Percentiles rank a stretch among this genome's conserved stretches.
Conservation (phyloP, 352 stramenopile genomes). For the Phytophthora colocasiae region DNA sequence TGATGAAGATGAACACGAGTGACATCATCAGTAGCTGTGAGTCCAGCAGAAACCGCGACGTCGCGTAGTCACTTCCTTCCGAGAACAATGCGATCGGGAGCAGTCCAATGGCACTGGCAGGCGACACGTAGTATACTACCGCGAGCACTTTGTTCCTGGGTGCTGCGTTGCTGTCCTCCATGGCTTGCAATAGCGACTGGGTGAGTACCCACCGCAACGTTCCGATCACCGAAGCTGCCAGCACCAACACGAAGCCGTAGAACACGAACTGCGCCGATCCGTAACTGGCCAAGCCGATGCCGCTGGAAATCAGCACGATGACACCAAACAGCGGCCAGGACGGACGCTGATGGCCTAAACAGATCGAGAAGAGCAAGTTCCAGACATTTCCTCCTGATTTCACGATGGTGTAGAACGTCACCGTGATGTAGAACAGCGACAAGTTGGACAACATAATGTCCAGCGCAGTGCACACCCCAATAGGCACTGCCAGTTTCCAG, state of each 20-base stretch:
- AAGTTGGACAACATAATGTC: conserved; percentile 88
- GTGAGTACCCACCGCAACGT: conserved; percentile 85
- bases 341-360: conserved; percentile 71
- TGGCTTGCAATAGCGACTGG: conserved; percentile 78
- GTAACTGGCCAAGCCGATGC: conserved; percentile 78
- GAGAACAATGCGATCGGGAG: conserved; percentile 70
- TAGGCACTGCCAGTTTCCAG: conserved; percentile 78
- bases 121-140: conserved; percentile 88
- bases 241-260: conserved; percentile 74
- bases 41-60: conserved; percentile 68
- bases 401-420: conserved; percentile 89
- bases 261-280: conserved; percentile 79
- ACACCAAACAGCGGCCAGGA: conserved; percentile 59
- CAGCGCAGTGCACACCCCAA: conserved; percentile 80
- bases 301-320: conserved; percentile 73
- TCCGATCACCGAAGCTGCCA: conserved; percentile 73
- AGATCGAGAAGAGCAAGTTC: conserved; percentile 87
- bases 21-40: conserved; percentile 56
- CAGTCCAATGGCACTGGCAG: conserved; percentile 70
- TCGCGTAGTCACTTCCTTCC: conserved; percentile 53
- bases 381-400: conserved; percentile 84
- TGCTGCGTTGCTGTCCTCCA: conserved; percentile 51
- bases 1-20: conserved; percentile 71
- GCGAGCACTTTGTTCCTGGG: conserved; percentile 68
- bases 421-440: conserved; percentile 88